These are phyloP conservation scores for Ascocoryne sarcoides DNA, from an alignment of 2,329 filamentous ascomycete species.

Conservation along the genomic window DNA sequence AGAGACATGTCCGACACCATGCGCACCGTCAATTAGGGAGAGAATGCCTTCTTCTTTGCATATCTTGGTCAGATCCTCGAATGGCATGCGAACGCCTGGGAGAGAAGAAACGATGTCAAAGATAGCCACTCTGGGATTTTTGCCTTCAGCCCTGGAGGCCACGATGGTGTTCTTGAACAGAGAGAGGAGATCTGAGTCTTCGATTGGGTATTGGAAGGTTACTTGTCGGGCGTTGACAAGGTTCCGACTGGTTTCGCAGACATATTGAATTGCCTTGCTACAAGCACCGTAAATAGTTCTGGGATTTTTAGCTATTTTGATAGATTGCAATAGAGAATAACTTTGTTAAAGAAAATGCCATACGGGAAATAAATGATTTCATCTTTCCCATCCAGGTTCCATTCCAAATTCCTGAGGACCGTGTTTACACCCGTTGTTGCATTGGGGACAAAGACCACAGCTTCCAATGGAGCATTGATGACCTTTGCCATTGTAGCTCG, in stretches of 20 bases:
- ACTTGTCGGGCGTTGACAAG: constrained; percentile 44
- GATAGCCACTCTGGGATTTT: constrained; percentile 56
- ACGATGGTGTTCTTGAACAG: constrained; percentile 52
- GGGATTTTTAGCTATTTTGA: neutral
- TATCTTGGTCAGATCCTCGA: constrained; percentile 52
- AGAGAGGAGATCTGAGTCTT: constrained; percentile 56
- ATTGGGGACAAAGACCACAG: constrained; percentile 70
- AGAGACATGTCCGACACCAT: constrained; percentile 71
- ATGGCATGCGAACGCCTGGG: constrained; percentile 74
- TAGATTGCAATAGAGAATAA: neutral
- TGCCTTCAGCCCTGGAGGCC: constrained; percentile 43
- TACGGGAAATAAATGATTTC: constrained; percentile 68
- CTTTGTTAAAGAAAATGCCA: neutral
- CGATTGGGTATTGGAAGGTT: constrained; percentile 56
- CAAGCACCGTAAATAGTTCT: constrained; percentile 40
- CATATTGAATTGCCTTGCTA: constrained; percentile 62
- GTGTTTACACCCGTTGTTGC: constrained; percentile 71
- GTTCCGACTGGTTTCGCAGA: constrained; percentile 54
- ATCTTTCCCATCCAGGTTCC: constrained; percentile 51
- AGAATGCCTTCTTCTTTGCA: constrained; percentile 62
- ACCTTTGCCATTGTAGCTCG: constrained; percentile 55
- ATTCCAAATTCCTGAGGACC: constrained; percentile 65
- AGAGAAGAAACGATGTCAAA: constrained; percentile 76
- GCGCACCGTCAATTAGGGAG: constrained; percentile 69
- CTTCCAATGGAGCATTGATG: constrained; percentile 54